Evolutionary conservation across 805 yeast genomes (phyloP).

Genomic region (Starmerella sirachaensis): DNA sequence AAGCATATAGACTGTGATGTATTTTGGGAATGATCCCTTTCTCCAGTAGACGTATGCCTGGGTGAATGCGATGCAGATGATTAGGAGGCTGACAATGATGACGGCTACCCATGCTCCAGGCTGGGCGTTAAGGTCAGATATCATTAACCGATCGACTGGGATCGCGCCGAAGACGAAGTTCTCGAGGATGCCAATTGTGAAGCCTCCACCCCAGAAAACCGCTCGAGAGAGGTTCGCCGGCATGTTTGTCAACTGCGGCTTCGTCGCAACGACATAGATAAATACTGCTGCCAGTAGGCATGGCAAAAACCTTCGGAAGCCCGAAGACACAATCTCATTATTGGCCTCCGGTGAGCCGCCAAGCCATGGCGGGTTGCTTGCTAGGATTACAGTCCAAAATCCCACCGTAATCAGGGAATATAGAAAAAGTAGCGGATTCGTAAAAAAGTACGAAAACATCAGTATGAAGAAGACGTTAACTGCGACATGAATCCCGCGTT

Average conservation of each 20-base stretch:
- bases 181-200: conserved; percentile 76
- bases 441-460: conserved; percentile 33
- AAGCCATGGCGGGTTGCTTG: conserved; percentile 60
- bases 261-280: conserved; percentile 46
- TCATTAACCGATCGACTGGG: conserved; percentile 75
- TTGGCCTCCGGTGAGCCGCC: conserved; percentile 40
- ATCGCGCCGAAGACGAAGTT: conserved; percentile 79
- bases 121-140: conserved; percentile 56
- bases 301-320: conserved; percentile 66
- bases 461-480: conserved; percentile 51
- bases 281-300: conserved; percentile 57
- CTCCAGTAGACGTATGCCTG: conserved; percentile 77
- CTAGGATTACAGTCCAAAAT: conserved; percentile 69
- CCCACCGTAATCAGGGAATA: conserved; percentile 56
- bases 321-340: conserved; percentile 55
- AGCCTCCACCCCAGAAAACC: conserved; percentile 61
- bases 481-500: conserved; percentile 44
- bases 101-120: conserved; percentile 68
- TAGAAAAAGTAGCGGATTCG: conserved; percentile 44
- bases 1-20: conserved; percentile 41
- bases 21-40: conserved; percentile 43
- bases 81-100: conserved; percentile 35
- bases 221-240: conserved; percentile 30
- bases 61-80: conserved; percentile 45
- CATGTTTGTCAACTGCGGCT: conserved; percentile 16